Evolutionary conservation across 345 rosid species (phyloP), one percentile per base, ranked within the genome.

Genomic region (Rubroshorea leprosula): DNA sequence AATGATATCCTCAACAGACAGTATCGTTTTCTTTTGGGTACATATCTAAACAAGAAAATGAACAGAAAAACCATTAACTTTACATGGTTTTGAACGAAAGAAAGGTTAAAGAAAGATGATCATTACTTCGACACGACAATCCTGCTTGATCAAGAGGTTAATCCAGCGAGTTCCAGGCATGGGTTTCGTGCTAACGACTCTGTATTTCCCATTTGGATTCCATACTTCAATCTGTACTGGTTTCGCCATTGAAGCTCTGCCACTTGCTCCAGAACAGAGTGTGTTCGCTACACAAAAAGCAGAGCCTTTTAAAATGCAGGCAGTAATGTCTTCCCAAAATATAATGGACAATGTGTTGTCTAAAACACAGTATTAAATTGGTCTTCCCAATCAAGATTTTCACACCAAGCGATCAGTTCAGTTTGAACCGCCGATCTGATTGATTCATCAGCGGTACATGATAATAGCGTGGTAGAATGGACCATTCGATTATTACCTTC

Each of bases 81-180:
- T 27, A 31, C 25, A 54, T 49, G 49, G 15, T 6, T 11, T 1
- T 21, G 55, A 59, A 62, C 25, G 46, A 2, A 61, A 57, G 49
- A 23, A 12, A 43, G 45, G 1, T 6, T 17, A 29, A 23, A 7
- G 67, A 18, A 26, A 49, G 1, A 24, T 43, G 31, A 51, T 51
- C 16, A 9, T 69, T 67, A 91, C 98, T 89, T 93, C 99, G 47
- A 93, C 80, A 3, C 97, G 93, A 73, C 94, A 86, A 35, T 85
- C 99, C 58, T 93, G 88, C 60, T 89, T 85, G 55, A 85, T 50
- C 67, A 93, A 63, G 83, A 93, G 94, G 58, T 93, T 85, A 74
- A 93, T 89, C 99, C 97, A 93, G 58, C 99, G 96, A 73, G 97
- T 86, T 20, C 99, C 96, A 6, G 99, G 97, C 99, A 93, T 93